Base-by-base conservation (phyloP, 179 eudicot genomes). In the Pouteria campechiana region DNA sequence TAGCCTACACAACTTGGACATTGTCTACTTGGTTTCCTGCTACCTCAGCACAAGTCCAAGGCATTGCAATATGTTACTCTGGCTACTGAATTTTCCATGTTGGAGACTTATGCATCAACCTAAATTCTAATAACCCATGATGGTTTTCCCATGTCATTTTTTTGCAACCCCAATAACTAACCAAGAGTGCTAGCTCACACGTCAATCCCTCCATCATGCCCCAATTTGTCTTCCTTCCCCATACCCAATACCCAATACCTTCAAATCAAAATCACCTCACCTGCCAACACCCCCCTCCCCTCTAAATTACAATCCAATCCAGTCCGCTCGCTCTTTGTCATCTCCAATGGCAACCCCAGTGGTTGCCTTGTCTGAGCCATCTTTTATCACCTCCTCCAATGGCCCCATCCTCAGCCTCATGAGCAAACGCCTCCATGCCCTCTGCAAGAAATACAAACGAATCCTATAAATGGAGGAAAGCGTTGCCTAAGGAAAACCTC, bases 321-420 rank as follows among this genome's bases (percentile, higher is more conserved):
- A 15, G 2, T 13, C 10, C 19, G 18, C 23, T 3, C 37, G 3
- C 38, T 3, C 14, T 5, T 10, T 10, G 32, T 10, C 32, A 10
- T n/a, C n/a, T n/a, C n/a, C n/a, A n/a, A n/a, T n/a, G n/a, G n/a
- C n/a, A n/a, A n/a, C n/a, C n/a, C n/a, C n/a, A n/a, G n/a, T n/a
- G n/a, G n/a, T n/a, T n/a, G n/a, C n/a, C n/a, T n/a, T 41, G 2
- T 4, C 9, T 34, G 27, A 23, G 5, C 14, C 64, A 67, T 59
- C 78, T 44, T 38, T 75, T 2, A 47, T 71, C 1, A 37, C 75
- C 17, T 56, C 73, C 42, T 66, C 79, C 17, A 94, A 87, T 1
- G 96, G 96, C 7, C 96, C 99, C 2, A 85, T 77, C 40, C 79
- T 87, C 5, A 66, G 36, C 59, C 30, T 87, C 2, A 61, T 92